Evolutionary conservation across 129 eudicot species (phyloP).

Genomic region (Deinandra increscens): DNA sequence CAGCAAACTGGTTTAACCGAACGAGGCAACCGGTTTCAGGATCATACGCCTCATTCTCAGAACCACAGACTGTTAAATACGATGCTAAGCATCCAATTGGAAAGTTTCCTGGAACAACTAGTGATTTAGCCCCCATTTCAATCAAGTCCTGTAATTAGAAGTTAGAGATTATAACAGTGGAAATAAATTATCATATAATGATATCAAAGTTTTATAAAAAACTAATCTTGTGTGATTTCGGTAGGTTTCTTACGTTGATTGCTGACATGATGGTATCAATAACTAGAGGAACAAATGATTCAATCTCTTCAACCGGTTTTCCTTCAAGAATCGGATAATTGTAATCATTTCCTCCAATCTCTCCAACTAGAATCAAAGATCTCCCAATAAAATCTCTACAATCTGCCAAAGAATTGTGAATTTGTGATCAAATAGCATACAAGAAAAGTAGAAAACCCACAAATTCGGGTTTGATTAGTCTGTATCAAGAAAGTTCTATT

Average conservation of each 20-base stretch:
- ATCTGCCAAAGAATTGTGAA: slow-evolving; percentile 29
- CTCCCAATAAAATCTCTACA: slow-evolving; percentile 32
- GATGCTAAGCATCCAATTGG: slow-evolving; percentile 31
- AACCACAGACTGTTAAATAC: slow-evolving; percentile 9
- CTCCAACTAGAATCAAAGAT: slow-evolving; percentile 60
- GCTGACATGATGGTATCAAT: slow-evolving; percentile 35
- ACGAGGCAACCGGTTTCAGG: slow-evolving; percentile 43
- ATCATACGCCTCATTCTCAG: slow-evolving; percentile 38
- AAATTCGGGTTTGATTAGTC: not conserved
- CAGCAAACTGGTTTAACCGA: slow-evolving; percentile 33
- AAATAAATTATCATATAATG: not conserved
- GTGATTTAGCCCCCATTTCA: slow-evolving; percentile 26
- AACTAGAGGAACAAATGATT: slow-evolving; percentile 22
- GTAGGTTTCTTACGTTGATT: not conserved
- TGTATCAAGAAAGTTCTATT: not conserved
- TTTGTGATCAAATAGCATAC: not conserved
- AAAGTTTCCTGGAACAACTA: slow-evolving; percentile 38
- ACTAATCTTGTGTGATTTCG: not conserved
- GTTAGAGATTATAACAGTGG: not conserved
- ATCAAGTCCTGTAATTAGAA: slow-evolving; percentile 25
- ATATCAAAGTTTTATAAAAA: not conserved
- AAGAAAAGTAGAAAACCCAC: not conserved
- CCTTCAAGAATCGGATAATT: slow-evolving; percentile 42
- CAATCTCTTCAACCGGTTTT: slow-evolving; percentile 17
- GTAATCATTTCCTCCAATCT: slow-evolving; percentile 76